phyloP scores from a whole-genome alignment of 768 basidiomycete species.

The Mycena leptocephala region DNA sequence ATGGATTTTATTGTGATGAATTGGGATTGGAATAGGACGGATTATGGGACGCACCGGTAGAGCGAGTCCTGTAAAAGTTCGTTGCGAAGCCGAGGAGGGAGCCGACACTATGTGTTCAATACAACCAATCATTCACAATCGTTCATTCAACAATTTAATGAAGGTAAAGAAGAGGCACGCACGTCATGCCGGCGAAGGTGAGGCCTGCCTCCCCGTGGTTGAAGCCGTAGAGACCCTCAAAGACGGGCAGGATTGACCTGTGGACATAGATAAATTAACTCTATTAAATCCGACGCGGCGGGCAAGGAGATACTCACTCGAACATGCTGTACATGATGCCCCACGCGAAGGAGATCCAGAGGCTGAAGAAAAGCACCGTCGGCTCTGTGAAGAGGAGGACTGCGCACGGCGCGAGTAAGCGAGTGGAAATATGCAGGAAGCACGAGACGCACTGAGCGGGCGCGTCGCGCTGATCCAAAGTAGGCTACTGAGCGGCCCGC shows the following conservation, averaged over 20 bases:
- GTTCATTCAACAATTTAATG: background rate
- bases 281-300: background rate
- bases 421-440: slow-evolving; percentile 18
- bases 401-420: background rate
- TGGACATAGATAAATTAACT: background rate
- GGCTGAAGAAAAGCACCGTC: slow-evolving; percentile 43
- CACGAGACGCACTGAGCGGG: slow-evolving; percentile 64
- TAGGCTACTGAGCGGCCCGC: slow-evolving; percentile 57
- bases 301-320: slow-evolving; percentile 51
- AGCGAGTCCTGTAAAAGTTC: slow-evolving; percentile 60
- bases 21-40: background rate
- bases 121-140: background rate
- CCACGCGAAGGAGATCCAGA: slow-evolving; percentile 70
- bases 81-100: slow-evolving; percentile 58
- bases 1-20: background rate
- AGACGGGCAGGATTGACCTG: slow-evolving; percentile 66
- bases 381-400: slow-evolving; percentile 49
- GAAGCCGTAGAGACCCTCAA: slow-evolving; percentile 65
- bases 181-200: slow-evolving; percentile 65
- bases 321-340: slow-evolving; percentile 63
- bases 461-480: slow-evolving; percentile 69
- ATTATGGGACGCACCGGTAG: slow-evolving; percentile 55
- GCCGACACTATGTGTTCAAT: slow-evolving; percentile 56
- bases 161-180: slow-evolving; percentile 20
- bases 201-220: slow-evolving; percentile 64